Evolutionary conservation across 208 protist genomes (phyloP), one percentile per base, ranked within the genome.

Genomic region (Wallacemonas sp.): DNA sequence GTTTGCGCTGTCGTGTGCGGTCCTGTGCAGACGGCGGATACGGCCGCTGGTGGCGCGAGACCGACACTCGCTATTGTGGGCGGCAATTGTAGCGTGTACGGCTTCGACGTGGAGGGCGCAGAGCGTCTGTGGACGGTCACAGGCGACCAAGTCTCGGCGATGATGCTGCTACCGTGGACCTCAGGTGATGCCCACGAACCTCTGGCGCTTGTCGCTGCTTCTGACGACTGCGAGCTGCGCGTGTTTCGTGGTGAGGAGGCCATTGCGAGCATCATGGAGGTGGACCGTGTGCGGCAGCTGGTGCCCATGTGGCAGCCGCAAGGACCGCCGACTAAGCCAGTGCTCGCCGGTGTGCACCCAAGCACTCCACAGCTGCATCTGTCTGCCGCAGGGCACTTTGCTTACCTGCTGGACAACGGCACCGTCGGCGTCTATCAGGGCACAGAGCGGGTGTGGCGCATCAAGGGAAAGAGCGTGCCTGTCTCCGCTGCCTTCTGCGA

Each of bases 111-210:
- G 24, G 70, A 72, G 12, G 97, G 97, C 3, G 65, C 77, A 22
- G 97, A 98, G 76, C 66, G 83, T 22, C 95, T 94, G 45, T 98
- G 92, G 92, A 98, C 93, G 6, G 93, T 98, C 27, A 97, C 96
- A 2, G 95, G 97, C 2, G 97, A 97, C 34, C 91, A 95, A 62
- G 96, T 98, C 10, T 88, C 79, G 0, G 63, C 89, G 32, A 73
- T 98, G 64, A 73, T 71, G 53, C 68, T 97, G 50, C 52, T 95
- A 63, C 89, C 93, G 37, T 91, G 86, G 83, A 41, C 33, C 17
- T 55, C 61, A 21, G 61, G 50, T 44, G 29, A 26, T 53, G 21
- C 71, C 32, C 33, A 39, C 13, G 32, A 39, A 5, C 58, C 62
- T 27, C 19, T 59, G 3, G 52, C 92, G 48, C 70, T 98, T 22